These are phyloP conservation scores for Tylopilus vinaceipallidus DNA, from an alignment of 768 basidiomycete genomes.

Conservation along the genomic window DNA sequence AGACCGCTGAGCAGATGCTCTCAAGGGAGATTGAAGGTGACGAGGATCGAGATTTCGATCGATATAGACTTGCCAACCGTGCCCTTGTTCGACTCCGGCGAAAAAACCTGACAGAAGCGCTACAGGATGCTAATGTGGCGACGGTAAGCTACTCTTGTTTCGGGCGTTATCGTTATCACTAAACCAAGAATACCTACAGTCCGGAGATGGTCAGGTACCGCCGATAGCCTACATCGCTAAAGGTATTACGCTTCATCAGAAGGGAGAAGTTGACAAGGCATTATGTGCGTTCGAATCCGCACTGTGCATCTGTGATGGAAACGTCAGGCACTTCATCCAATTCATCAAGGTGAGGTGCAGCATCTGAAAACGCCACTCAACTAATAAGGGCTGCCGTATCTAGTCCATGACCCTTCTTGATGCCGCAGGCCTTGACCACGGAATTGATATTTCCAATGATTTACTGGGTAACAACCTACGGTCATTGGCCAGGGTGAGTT, in stretches of 20 bases:
- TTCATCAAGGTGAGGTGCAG: slow-evolving; percentile 6
- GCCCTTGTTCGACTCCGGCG: slow-evolving; percentile 13
- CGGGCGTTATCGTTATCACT: neutral
- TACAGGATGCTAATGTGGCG: slow-evolving; percentile 1
- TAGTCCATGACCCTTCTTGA: slow-evolving; percentile 9
- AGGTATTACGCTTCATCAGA: neutral
- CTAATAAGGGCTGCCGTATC: neutral
- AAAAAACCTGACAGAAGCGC: slow-evolving; percentile 2
- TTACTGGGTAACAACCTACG: neutral
- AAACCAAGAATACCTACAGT: neutral
- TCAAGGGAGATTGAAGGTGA: slow-evolving; percentile 10
- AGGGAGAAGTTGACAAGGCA: neutral
- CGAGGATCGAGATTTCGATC: neutral
- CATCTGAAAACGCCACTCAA: neutral
- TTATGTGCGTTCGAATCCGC: neutral
- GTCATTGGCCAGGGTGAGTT: neutral
- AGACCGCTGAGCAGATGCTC: slow-evolving; percentile 4
- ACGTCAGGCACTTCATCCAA: slow-evolving; percentile 1
- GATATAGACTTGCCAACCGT: slow-evolving; percentile 13
- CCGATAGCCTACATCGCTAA: slow-evolving; percentile 5
- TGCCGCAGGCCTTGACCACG: neutral
- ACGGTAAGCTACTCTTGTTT: slow-evolving; percentile 1
- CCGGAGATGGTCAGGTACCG: neutral
- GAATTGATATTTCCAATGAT: neutral
- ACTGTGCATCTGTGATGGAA: neutral